Conservation (phyloP, 1,139 yeast genomes). For the Hansenula sp. region DNA sequence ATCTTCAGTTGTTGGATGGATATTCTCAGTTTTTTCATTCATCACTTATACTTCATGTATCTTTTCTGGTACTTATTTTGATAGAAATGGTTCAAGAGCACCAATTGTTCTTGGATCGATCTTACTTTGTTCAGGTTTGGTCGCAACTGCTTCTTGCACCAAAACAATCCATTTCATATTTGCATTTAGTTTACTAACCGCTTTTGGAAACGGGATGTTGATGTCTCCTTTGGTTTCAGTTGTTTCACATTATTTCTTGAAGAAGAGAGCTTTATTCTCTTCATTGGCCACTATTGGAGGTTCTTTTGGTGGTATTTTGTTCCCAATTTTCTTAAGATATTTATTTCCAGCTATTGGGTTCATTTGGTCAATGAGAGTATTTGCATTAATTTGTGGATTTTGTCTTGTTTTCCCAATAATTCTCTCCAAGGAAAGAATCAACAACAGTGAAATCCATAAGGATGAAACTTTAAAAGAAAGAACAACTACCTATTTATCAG, state of each 20-base stretch:
- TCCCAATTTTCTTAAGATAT: conserved; percentile 51
- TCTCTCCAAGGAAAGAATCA: conserved; percentile 39
- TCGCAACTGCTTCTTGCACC: conserved; percentile 44
- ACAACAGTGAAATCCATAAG: conserved; percentile 10
- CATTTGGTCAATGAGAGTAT: conserved; percentile 53
- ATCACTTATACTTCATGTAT: conserved; percentile 53
- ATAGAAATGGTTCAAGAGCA: conserved; percentile 38
- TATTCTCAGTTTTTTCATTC: conserved; percentile 58
- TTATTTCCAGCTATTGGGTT: conserved; percentile 49
- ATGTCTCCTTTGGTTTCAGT: conserved; percentile 52
- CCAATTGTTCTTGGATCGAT: conserved; percentile 40
- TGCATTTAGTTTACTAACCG: conserved; percentile 44
- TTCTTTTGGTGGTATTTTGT: conserved; percentile 52
- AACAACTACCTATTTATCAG: background rate
- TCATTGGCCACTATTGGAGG: conserved; percentile 59
- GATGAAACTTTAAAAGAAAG: conserved; percentile 14
- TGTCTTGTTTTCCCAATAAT: conserved; percentile 30
- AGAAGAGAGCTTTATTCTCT: conserved; percentile 46
- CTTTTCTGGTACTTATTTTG: conserved; percentile 55
- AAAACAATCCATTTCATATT: conserved; percentile 48
- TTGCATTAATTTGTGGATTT: conserved; percentile 38
- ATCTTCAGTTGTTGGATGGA: conserved; percentile 59
- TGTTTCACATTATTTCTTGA: conserved; percentile 51
- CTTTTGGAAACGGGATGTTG: conserved; percentile 49
- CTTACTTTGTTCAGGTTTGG: conserved; percentile 39